A percentile compares a stretch with the other conserved stretches of the same genome.
Conservation (phyloP, 768 basidiomycete species). For the Pleurotus sapidus region DNA sequence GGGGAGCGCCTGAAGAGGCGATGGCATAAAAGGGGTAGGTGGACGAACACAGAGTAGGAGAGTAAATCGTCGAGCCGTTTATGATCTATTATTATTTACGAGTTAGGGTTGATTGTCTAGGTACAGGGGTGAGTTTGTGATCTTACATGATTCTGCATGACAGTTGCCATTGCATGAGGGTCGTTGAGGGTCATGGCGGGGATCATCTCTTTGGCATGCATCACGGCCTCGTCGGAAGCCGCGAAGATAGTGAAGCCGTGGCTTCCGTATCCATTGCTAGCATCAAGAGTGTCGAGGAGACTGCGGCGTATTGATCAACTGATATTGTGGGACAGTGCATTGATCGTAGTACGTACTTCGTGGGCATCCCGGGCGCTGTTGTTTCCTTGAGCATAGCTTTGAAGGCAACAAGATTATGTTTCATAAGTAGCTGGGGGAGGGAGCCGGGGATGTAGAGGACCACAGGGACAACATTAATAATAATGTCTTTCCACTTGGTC, state of each 20-base stretch:
- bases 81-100: constrained; percentile 31
- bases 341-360: not conserved
- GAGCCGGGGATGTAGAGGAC: constrained; percentile 42
- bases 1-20: constrained; percentile 31
- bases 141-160: constrained; percentile 49
- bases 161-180: constrained; percentile 28
- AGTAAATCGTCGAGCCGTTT: constrained; percentile 55
- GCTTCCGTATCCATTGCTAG: constrained; percentile 5
- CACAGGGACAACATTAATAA: constrained; percentile 38
- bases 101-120: too few species aligned
- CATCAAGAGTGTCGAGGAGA: constrained; percentile 3
- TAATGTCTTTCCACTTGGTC: constrained; percentile 32
- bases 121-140: too few species aligned
- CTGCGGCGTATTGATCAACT: not conserved
- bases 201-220: constrained; percentile 19
- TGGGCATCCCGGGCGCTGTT: not conserved
- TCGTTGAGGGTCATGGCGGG: constrained; percentile 31
- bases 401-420: constrained; percentile 29
- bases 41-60: constrained; percentile 25
- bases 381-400: constrained; percentile 10
- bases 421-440: constrained; percentile 24
- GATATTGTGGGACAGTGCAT: not conserved
- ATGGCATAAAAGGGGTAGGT: constrained; percentile 39
- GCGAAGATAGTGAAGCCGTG: constrained; percentile 55
- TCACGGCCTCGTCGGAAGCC: constrained; percentile 41